Conservation (phyloP, 2,329 filamentous ascomycete species). For the Aspergillus sclerotialis region DNA sequence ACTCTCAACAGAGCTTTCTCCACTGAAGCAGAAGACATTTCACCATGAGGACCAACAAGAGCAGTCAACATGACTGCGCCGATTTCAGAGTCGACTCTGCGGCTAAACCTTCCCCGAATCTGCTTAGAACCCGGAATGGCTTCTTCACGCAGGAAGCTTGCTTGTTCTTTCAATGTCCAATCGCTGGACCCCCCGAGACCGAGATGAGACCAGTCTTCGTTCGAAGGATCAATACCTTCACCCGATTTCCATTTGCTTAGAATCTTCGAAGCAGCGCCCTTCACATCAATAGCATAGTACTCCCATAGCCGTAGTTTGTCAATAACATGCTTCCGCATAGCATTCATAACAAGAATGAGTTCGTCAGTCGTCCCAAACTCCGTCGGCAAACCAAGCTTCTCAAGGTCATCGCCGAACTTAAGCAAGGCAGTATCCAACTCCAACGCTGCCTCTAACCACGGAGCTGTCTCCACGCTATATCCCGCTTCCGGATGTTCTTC, state of each 20-base stretch:
- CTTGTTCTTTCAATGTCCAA: constrained; percentile 52
- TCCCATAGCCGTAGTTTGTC: constrained; percentile 79
- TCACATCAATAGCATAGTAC: constrained; percentile 79
- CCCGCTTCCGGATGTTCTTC: constrained; percentile 90
- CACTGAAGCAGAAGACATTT: constrained; percentile 38
- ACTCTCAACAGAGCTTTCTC: constrained; percentile 52
- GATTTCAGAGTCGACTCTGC: constrained; percentile 61
- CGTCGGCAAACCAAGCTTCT: constrained; percentile 65
- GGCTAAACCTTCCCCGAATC: constrained; percentile 72
- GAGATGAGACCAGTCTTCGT: constrained; percentile 9
- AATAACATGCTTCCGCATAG: constrained; percentile 73
- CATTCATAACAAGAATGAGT: constrained; percentile 73
- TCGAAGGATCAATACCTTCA: constrained; percentile 7
- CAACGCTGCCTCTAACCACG: constrained; percentile 59
- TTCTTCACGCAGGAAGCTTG: constrained; percentile 56
- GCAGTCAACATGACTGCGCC: constrained; percentile 62
- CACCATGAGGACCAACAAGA: constrained; percentile 60
- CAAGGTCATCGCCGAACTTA: constrained; percentile 55
- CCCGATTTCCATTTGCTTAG: constrained; percentile 63
- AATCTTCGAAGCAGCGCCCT: constrained; percentile 61
- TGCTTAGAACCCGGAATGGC: constrained; percentile 65
- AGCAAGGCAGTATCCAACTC: constrained; percentile 73
- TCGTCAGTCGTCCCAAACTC: constrained; percentile 65
- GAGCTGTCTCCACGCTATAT: constrained; percentile 88
- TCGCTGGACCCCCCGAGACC: constrained; percentile 45